Conservation (phyloP, 2,329 filamentous ascomycete species). For the Pseudodiploospora longispora region DNA sequence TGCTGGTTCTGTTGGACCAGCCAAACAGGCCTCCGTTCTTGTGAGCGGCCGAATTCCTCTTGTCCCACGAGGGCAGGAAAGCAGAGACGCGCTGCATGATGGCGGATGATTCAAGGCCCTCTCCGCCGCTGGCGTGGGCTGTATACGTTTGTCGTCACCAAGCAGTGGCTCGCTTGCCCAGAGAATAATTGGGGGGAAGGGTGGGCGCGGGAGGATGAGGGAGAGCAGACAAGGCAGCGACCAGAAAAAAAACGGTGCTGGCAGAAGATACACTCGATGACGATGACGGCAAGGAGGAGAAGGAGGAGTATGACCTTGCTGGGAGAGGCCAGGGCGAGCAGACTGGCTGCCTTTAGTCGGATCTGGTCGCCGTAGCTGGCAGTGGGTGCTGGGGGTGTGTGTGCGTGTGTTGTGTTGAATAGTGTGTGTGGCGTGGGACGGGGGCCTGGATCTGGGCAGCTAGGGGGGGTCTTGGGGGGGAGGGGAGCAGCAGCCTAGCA, state of each 20-base stretch:
- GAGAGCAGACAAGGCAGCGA: neutral
- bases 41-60: conserved; percentile 27
- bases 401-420: too few species aligned
- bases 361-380: too few species aligned
- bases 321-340: too few species aligned
- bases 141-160: conserved; percentile 17
- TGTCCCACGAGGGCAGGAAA: conserved; percentile 38
- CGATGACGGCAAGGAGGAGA: conserved; percentile 1
- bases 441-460: neutral
- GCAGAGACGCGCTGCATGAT: conserved; percentile 37
- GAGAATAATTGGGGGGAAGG: neutral
- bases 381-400: too few species aligned
- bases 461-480: too few species aligned
- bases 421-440: neutral
- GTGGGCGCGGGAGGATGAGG: neutral
- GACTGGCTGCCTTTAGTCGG: too few species aligned
- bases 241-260: neutral
- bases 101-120: conserved; percentile 19
- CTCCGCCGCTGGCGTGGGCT: conserved; percentile 20
- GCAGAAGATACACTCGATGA: conserved; percentile 1
- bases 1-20: conserved; percentile 43
- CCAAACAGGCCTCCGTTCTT: conserved; percentile 29
- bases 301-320: neutral
- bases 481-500: too few species aligned
- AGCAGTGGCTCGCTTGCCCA: conserved; percentile 16